Percentiles rank a stretch among this genome's conserved stretches.
phyloP scores from a whole-genome alignment of 2,329 filamentous ascomycete genomes.

The Exserohilum turcica region DNA sequence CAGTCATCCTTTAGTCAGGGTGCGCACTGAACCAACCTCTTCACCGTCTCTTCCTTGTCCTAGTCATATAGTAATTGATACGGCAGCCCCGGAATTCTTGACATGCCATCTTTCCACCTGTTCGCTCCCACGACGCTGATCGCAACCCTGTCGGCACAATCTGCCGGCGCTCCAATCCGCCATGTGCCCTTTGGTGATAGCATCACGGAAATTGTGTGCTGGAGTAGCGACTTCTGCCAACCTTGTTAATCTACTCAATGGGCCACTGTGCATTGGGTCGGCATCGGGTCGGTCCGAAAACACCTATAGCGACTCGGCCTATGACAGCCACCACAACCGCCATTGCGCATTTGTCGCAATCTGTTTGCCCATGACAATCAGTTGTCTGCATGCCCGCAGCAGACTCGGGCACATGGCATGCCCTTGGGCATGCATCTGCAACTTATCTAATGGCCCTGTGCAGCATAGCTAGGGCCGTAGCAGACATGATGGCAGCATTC shows the following conservation, averaged over 20 bases:
- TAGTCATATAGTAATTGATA: neutral
- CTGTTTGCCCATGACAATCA: slow-evolving; percentile 51
- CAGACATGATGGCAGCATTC: slow-evolving; percentile 51
- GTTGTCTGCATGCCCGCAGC: slow-evolving; percentile 52
- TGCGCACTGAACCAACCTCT: neutral
- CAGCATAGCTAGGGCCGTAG: slow-evolving; percentile 44
- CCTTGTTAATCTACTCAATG: slow-evolving; percentile 49
- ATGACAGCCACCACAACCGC: slow-evolving; percentile 54
- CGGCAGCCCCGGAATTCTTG: neutral
- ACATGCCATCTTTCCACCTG: slow-evolving; percentile 29
- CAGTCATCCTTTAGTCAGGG: neutral
- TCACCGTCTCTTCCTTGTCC: neutral
- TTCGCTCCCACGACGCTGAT: slow-evolving; percentile 19
- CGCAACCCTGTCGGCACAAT: slow-evolving; percentile 18
- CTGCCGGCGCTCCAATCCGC: slow-evolving; percentile 24
- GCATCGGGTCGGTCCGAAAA: slow-evolving; percentile 37
- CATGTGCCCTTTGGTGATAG: slow-evolving; percentile 55
- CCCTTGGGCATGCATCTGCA: slow-evolving; percentile 57
- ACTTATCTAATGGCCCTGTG: slow-evolving; percentile 52
- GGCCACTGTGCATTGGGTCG: slow-evolving; percentile 49
- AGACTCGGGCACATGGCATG: slow-evolving; percentile 53
- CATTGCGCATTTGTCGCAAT: slow-evolving; percentile 53
- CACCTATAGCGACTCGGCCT: slow-evolving; percentile 46
- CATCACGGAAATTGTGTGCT: slow-evolving; percentile 54
- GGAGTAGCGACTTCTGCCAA: slow-evolving; percentile 52